These are phyloP conservation scores for Microthlaspi erraticum DNA, from an alignment of 345 rosid genomes.

Conservation along the genomic window DNA sequence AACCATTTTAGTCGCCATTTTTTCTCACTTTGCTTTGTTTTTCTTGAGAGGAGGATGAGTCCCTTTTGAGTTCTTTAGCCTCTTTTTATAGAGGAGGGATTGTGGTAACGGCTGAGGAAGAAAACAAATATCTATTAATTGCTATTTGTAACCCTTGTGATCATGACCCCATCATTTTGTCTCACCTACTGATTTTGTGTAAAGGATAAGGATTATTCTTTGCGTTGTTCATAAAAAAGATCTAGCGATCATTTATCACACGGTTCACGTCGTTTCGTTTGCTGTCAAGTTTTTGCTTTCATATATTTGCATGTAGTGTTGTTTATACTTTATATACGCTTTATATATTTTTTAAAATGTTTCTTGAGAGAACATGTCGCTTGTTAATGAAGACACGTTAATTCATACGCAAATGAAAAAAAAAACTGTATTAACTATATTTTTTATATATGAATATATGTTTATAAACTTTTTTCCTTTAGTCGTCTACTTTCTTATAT, in stretches of 20 bases:
- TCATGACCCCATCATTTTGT: constrained; percentile 18
- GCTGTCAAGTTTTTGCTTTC: neutral
- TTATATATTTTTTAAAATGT: neutral
- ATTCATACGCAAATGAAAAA: neutral
- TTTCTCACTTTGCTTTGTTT: constrained; percentile 7
- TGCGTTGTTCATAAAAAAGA: constrained; percentile 1
- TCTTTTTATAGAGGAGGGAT: constrained; percentile 21
- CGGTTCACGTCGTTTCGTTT: constrained; percentile 7
- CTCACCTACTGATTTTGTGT: constrained; percentile 10
- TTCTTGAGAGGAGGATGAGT: constrained; percentile 14
- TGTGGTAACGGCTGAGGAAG: constrained; percentile 20
- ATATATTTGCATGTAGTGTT: constrained; percentile 5
- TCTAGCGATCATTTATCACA: neutral
- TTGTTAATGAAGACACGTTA: constrained; percentile 1
- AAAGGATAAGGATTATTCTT: constrained; percentile 6
- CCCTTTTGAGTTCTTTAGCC: constrained; percentile 15
- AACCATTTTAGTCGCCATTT: constrained; percentile 19
- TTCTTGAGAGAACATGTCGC: constrained; percentile 17
- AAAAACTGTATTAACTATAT: neutral
- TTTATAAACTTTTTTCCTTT: too few relatives aligned
- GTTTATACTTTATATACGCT: neutral
- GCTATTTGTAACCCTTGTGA: constrained; percentile 28
- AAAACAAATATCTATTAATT: constrained; percentile 19
- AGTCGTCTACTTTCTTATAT: too few relatives aligned
- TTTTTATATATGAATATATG: too few relatives aligned